Conservation (phyloP, 257 asterid species). For the Penstemon barbatus region DNA sequence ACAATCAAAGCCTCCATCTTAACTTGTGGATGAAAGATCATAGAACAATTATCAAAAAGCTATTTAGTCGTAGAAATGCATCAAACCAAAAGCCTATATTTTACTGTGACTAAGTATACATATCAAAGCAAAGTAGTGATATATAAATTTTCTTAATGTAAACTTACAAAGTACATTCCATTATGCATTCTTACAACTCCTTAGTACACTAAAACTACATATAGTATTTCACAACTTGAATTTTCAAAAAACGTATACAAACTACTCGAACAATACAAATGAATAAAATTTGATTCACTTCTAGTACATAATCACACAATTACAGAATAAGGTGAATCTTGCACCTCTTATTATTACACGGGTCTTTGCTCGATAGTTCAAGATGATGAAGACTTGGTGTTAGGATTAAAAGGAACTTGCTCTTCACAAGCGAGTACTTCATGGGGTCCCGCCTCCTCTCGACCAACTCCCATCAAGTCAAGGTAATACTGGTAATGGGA, state of each 20-base stretch:
- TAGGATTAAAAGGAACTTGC: slow-evolving; percentile 60
- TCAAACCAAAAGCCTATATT: too few relatives aligned
- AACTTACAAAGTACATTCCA: slow-evolving; percentile 14
- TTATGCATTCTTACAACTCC: slow-evolving; percentile 30
- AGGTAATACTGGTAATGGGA: slow-evolving; percentile 75
- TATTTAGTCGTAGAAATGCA: too few relatives aligned
- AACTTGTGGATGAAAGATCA: too few relatives aligned
- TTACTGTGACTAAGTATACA: background rate
- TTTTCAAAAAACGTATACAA: slow-evolving; percentile 30
- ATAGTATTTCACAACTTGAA: slow-evolving; percentile 5
- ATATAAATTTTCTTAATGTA: slow-evolving; percentile 3
- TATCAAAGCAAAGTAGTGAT: background rate
- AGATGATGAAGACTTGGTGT: slow-evolving; percentile 42
- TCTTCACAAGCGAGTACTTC: slow-evolving; percentile 74
- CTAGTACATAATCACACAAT: slow-evolving; percentile 30
- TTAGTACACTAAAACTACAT: slow-evolving; percentile 12
- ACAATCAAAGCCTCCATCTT: too few relatives aligned
- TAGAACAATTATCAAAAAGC: too few relatives aligned
- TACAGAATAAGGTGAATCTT: slow-evolving; percentile 21
- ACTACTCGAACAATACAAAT: slow-evolving; percentile 16
- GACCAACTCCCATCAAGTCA: slow-evolving; percentile 77
- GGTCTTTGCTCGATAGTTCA: slow-evolving; percentile 29
- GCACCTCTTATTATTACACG: slow-evolving; percentile 43
- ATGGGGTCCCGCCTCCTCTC: slow-evolving; percentile 76
- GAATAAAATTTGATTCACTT: slow-evolving; percentile 20